Conservation (phyloP, 352 stramenopile genomes). For the Phytophthora vignae region DNA sequence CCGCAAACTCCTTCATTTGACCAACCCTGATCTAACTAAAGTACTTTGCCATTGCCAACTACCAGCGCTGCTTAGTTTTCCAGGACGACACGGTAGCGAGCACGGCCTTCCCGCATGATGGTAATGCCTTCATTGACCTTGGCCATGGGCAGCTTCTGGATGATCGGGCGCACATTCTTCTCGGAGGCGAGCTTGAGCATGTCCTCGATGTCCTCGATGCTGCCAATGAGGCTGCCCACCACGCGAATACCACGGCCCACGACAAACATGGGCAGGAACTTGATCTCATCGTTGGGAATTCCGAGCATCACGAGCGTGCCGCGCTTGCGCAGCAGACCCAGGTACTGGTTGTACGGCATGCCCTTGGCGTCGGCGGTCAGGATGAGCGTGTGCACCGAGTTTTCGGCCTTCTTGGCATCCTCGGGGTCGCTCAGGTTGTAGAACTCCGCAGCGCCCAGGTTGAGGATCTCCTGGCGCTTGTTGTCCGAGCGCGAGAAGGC, state of each 20-base stretch:
- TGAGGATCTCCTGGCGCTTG: constrained; percentile 84
- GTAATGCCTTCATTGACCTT: constrained; percentile 55
- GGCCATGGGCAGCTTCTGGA: constrained; percentile 56
- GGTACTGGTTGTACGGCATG: constrained; percentile 59
- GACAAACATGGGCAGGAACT: constrained; percentile 63
- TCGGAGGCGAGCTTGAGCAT: constrained; percentile 87
- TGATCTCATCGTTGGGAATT: constrained; percentile 67
- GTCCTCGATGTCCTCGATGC: constrained; percentile 83
- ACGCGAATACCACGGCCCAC: constrained; percentile 57
- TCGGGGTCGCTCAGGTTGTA: constrained; percentile 61
- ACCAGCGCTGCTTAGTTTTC: constrained; percentile 31
- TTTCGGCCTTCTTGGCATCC: constrained; percentile 37
- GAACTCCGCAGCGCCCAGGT: constrained; percentile 72
- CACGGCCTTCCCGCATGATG: constrained; percentile 47
- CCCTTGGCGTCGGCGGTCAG: constrained; percentile 73
- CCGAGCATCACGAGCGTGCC: constrained; percentile 80
- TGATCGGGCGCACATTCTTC: constrained; percentile 64
- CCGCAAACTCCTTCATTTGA: too few relatives aligned
- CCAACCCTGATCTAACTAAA: too few relatives aligned
- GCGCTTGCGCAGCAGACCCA: constrained; percentile 61
- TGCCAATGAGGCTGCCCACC: constrained; percentile 84
- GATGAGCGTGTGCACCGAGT: constrained; percentile 74
- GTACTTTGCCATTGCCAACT: not conserved
- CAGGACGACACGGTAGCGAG: constrained; percentile 58
- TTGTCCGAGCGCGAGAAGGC: constrained; percentile 63